phyloP scores from a whole-genome alignment of 805 yeast species.

The Teunomyces aglyptinius region DNA sequence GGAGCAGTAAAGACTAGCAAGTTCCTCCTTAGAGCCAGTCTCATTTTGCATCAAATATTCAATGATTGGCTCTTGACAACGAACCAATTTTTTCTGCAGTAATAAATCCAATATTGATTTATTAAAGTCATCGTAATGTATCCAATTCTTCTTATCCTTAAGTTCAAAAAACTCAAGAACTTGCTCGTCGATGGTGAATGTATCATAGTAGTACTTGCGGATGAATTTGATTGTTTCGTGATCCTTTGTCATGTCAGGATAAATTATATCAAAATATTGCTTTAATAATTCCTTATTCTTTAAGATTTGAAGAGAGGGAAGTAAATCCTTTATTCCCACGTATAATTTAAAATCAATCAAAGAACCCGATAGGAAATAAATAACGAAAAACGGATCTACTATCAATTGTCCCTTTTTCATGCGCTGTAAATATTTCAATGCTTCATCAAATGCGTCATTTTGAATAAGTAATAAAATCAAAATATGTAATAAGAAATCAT shows the following conservation, averaged over 20 bases:
- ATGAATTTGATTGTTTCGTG: not conserved
- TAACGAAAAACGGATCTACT: conserved; percentile 14
- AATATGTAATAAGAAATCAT: conserved; percentile 9
- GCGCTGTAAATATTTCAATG: conserved; percentile 8
- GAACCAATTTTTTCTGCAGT: not conserved
- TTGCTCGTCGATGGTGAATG: not conserved
- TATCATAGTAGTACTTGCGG: not conserved
- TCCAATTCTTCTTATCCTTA: conserved; percentile 11
- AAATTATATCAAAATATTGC: conserved; percentile 9
- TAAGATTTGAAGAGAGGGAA: not conserved
- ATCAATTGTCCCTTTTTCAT: conserved; percentile 12
- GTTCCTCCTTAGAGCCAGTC: not conserved
- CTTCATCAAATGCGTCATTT: not conserved
- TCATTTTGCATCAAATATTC: not conserved
- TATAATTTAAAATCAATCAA: conserved; percentile 4
- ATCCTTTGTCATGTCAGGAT: conserved; percentile 4
- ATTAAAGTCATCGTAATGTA: conserved; percentile 1
- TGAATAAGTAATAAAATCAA: conserved; percentile 4
- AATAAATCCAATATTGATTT: conserved; percentile 5
- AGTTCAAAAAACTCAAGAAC: conserved; percentile 5
- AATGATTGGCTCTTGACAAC: not conserved
- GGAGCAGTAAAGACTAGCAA: not conserved
- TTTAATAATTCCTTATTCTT: conserved; percentile 2
- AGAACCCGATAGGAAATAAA: conserved; percentile 7
- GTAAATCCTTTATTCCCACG: conserved; percentile 7